Conservation (phyloP, 2,329 filamentous ascomycete species). For the Colletotrichum salicis region DNA sequence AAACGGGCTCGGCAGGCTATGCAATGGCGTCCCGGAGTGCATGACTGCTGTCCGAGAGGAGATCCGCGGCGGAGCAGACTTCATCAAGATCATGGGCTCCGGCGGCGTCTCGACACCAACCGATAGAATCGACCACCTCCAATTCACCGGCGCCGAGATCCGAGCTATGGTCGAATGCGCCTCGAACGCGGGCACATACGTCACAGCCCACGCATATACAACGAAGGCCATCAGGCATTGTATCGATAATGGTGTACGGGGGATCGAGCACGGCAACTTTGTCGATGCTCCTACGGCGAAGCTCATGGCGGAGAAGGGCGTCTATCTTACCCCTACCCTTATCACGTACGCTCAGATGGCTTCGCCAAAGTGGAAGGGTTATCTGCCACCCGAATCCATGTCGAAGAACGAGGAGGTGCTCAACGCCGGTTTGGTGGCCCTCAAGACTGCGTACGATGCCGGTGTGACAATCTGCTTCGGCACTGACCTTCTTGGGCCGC, state of each 20-base stretch:
- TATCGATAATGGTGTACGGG: slow-evolving; percentile 63
- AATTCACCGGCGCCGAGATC: slow-evolving; percentile 68
- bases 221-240: slow-evolving; percentile 63
- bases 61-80: slow-evolving; percentile 66
- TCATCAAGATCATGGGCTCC: slow-evolving; percentile 70
- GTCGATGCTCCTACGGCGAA: slow-evolving; percentile 56
- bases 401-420: slow-evolving; percentile 63
- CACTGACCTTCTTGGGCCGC: slow-evolving; percentile 49
- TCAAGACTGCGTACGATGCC: slow-evolving; percentile 60
- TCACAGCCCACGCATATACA: slow-evolving; percentile 69
- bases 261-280: slow-evolving; percentile 62
- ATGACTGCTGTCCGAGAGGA: slow-evolving; percentile 63
- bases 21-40: slow-evolving; percentile 66
- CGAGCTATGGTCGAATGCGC: slow-evolving; percentile 63
- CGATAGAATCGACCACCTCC: slow-evolving; percentile 62
- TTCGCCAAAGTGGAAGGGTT: slow-evolving; percentile 53
- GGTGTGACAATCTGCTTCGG: slow-evolving; percentile 68
- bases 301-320: slow-evolving; percentile 59
- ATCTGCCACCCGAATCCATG: slow-evolving; percentile 55
- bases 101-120: slow-evolving; percentile 68
- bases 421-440: slow-evolving; percentile 54
- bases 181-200: slow-evolving; percentile 59
- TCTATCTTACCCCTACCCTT: slow-evolving; percentile 65
- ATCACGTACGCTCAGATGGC: slow-evolving; percentile 62
- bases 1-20: slow-evolving; percentile 55